These are phyloP conservation scores for Linnemannia hyalina DNA, from an alignment of 192 early-diverging fungal genomes.

Conservation along the genomic window DNA sequence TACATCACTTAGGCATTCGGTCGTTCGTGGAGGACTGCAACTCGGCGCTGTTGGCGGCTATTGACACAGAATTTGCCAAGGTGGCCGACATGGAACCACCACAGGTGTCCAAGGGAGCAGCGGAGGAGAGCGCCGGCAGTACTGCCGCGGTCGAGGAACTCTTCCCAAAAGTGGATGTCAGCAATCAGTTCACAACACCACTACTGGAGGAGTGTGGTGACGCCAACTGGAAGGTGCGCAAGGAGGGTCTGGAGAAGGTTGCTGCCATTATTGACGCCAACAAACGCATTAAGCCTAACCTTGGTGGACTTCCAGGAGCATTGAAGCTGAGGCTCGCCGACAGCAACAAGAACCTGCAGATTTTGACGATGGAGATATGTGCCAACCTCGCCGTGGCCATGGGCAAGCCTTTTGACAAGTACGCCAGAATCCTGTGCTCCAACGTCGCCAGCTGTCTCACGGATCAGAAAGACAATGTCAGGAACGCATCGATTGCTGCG, in stretches of 20 bases:
- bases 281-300: constrained; percentile 84
- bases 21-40: constrained; percentile 91
- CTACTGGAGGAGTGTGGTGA: constrained; percentile 81
- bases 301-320: constrained; percentile 83
- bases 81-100: constrained; percentile 80
- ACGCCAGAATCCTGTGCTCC: constrained; percentile 76
- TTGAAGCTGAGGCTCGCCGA: constrained; percentile 90
- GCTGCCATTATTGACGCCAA: constrained; percentile 83
- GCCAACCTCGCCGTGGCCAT: constrained; percentile 82
- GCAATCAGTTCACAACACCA: constrained; percentile 67
- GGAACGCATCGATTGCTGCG: constrained; percentile 79
- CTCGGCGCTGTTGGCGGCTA: constrained; percentile 80
- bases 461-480: constrained; percentile 93
- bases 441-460: constrained; percentile 81
- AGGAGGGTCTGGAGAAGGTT: constrained; percentile 91
- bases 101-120: constrained; percentile 65
- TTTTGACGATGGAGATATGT: constrained; percentile 84
- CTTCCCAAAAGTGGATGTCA: constrained; percentile 90
- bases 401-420: constrained; percentile 88
- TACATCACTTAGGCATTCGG: constrained; percentile 72
- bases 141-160: constrained; percentile 82
- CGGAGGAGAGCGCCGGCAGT: constrained; percentile 46
- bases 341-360: constrained; percentile 91
- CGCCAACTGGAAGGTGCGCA: constrained; percentile 93
- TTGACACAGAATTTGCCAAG: constrained; percentile 95